These are phyloP conservation scores for Euclidium syriacum DNA, from an alignment of 345 rosid genomes.

Conservation along the genomic window DNA sequence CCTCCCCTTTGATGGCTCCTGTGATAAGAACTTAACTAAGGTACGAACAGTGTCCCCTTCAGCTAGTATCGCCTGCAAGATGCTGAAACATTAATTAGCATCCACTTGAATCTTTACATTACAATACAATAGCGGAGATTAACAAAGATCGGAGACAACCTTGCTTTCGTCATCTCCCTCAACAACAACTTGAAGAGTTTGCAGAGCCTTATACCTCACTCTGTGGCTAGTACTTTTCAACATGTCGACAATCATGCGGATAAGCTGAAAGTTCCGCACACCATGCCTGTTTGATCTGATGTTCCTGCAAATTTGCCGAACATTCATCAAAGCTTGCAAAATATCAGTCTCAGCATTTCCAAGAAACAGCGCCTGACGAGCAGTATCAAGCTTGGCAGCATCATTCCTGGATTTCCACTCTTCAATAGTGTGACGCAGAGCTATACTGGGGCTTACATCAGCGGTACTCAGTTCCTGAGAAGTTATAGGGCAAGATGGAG, in stretches of 20 bases:
- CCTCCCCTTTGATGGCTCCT: slow-evolving; percentile 84
- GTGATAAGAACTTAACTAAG: slow-evolving; percentile 76
- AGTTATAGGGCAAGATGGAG: slow-evolving; percentile 69
- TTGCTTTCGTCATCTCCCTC: slow-evolving; percentile 83
- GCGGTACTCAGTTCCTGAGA: slow-evolving; percentile 54
- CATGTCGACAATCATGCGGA: slow-evolving; percentile 74
- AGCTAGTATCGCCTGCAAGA: slow-evolving; percentile 68
- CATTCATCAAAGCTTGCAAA: slow-evolving; percentile 55
- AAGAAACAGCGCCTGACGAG: slow-evolving; percentile 54
- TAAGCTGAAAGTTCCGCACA: slow-evolving; percentile 64
- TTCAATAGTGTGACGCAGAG: slow-evolving; percentile 82
- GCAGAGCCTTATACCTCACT: slow-evolving; percentile 68
- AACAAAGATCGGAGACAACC: slow-evolving; percentile 42
- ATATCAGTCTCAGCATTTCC: slow-evolving; percentile 64
- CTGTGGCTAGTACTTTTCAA: slow-evolving; percentile 66
- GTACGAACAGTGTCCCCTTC: slow-evolving; percentile 96
- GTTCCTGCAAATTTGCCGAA: slow-evolving; percentile 56
- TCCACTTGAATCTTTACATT: neutral
- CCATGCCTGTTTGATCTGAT: slow-evolving; percentile 57
- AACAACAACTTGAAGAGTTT: slow-evolving; percentile 65
- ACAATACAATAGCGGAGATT: neutral
- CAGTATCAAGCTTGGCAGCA: slow-evolving; percentile 76
- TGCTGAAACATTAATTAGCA: slow-evolving; percentile 22
- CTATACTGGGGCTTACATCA: slow-evolving; percentile 74
- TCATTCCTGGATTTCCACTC: slow-evolving; percentile 96